Evolutionary conservation across 2,329 filamentous ascomycete genomes (phyloP).

Genomic region (Orbilia ellipsospora): DNA sequence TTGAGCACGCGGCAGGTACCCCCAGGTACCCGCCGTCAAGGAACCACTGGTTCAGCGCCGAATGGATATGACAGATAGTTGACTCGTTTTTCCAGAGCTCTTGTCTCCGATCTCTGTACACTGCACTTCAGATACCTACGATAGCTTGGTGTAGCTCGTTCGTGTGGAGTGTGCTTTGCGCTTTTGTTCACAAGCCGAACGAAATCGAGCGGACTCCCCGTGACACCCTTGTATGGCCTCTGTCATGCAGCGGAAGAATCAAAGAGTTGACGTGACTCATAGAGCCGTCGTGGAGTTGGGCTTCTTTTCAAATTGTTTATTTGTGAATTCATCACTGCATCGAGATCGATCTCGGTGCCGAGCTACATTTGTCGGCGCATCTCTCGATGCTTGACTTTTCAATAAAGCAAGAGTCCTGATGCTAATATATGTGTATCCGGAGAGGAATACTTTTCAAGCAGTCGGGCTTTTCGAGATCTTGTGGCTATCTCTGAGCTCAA

Average conservation of each 20-base stretch:
- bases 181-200: constrained; percentile 42
- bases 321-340: background rate
- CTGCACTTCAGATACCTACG: background rate
- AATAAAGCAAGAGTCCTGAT: background rate
- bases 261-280: constrained; percentile 41
- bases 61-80: too few relatives aligned
- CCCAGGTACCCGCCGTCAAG: constrained; percentile 13
- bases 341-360: constrained; percentile 15
- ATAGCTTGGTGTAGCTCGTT: constrained; percentile 11
- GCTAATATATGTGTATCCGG: too few relatives aligned
- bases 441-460: too few relatives aligned
- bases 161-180: constrained; percentile 41
- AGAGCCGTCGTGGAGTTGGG: constrained; percentile 2
- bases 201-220: constrained; percentile 46
- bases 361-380: constrained; percentile 1
- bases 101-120: too few relatives aligned
- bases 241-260: constrained; percentile 24
- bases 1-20: constrained; percentile 32
- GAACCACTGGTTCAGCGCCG: background rate
- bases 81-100: constrained; percentile 10
- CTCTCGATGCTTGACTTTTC: constrained; percentile 9
- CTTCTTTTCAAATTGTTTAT: background rate
- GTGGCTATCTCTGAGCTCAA: too few relatives aligned
- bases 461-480: too few relatives aligned
- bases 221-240: constrained; percentile 42